Evolutionary conservation across 1,284 basidiomycete species (phyloP).

Genomic region (Wallemia mellicola): DNA sequence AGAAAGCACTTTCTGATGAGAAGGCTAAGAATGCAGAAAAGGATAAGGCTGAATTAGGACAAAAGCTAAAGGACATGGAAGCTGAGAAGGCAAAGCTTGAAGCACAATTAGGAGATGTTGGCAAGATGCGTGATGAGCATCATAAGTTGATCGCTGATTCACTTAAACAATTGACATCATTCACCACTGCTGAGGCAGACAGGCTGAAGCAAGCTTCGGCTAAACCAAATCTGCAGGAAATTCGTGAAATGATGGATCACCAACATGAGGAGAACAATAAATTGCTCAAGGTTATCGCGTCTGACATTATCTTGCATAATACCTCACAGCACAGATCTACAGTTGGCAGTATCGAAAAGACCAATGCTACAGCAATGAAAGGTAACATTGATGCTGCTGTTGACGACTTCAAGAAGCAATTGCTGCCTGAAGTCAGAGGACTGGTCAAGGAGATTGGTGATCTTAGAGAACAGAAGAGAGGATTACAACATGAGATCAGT

Average conservation of each 20-base stretch:
- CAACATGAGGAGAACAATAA: neutral
- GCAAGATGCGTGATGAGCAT: neutral
- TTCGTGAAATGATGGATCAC: neutral
- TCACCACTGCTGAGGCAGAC: neutral
- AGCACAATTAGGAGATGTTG: neutral
- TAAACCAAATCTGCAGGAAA: neutral
- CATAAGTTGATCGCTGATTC: slow-evolving; percentile 1
- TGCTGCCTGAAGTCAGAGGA: neutral
- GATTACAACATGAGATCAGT: neutral
- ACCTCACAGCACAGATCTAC: neutral
- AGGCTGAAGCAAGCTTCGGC: neutral
- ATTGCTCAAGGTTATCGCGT: neutral
- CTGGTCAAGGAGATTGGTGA: slow-evolving; percentile 1
- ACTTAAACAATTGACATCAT: neutral
- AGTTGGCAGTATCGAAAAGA: neutral
- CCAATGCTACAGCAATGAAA: neutral
- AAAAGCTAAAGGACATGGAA: neutral
- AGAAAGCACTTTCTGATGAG: neutral
- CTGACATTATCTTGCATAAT: neutral
- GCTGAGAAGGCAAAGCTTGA: neutral
- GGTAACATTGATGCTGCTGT: neutral
- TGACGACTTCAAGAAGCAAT: slow-evolving; percentile 1
- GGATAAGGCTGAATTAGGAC: neutral
- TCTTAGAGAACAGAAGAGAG: slow-evolving; percentile 1
- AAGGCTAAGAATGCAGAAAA: neutral